These are phyloP conservation scores for Mycena metata DNA, from an alignment of 768 basidiomycete species.

Conservation along the genomic window DNA sequence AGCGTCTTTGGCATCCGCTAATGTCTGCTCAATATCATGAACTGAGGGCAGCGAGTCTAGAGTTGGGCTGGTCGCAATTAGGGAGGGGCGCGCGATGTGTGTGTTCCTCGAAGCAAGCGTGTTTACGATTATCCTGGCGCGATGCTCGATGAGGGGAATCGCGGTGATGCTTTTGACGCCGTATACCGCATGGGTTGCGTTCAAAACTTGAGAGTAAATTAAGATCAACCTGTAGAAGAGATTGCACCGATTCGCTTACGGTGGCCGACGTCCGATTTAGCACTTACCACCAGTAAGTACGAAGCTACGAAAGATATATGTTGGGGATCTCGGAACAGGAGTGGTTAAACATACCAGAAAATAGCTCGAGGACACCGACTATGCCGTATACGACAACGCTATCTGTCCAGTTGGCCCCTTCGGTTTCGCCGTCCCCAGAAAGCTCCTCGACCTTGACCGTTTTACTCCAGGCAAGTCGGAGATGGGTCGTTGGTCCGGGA, in stretches of 20 bases:
- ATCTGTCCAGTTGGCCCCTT: constrained; percentile 65
- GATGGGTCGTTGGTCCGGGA: constrained; percentile 52
- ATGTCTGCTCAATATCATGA: constrained; percentile 29
- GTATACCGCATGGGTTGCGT: constrained; percentile 72
- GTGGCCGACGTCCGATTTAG: constrained; percentile 72
- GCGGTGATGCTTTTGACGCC: constrained; percentile 76
- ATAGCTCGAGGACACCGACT: constrained; percentile 79
- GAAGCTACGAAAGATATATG: constrained; percentile 62
- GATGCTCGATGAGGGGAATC: constrained; percentile 78
- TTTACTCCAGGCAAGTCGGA: constrained; percentile 75
- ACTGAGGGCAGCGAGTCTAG: constrained; percentile 30
- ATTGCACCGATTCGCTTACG: constrained; percentile 58
- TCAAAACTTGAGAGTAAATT: constrained; percentile 66
- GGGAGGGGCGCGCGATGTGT: constrained; percentile 59
- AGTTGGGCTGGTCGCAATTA: constrained; percentile 51
- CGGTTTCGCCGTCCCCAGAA: constrained; percentile 47
- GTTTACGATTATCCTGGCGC: constrained; percentile 67
- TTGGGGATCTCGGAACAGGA: constrained; percentile 30
- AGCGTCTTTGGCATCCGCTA: background rate
- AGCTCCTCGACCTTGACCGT: constrained; percentile 66
- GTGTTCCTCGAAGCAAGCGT: constrained; percentile 66
- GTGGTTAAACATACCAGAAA: constrained; percentile 65
- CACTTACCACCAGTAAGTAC: constrained; percentile 80
- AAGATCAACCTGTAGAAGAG: constrained; percentile 20
- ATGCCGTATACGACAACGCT: constrained; percentile 80